phyloP scores from a whole-genome alignment of 768 basidiomycete genomes.

The Suillus clintonianus region DNA sequence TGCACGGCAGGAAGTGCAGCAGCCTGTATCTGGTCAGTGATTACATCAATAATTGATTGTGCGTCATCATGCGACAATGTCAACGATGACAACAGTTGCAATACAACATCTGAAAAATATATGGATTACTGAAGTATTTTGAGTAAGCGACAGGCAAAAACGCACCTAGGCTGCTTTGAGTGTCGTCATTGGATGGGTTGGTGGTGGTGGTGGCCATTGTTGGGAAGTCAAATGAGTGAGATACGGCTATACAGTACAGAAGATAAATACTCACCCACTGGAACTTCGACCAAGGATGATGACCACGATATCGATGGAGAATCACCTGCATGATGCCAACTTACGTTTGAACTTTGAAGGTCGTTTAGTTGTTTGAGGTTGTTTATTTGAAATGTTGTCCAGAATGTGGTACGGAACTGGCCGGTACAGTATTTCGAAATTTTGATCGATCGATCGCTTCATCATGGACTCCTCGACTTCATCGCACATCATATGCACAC shows the following conservation, averaged over 20 bases:
- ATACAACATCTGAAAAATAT: not conserved
- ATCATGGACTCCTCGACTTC: not conserved
- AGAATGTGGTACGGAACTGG: too few relatives aligned
- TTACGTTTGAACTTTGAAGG: too few relatives aligned
- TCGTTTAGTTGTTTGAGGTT: too few relatives aligned
- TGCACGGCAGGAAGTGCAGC: not conserved
- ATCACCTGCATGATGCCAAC: too few relatives aligned
- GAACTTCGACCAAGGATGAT: not conserved
- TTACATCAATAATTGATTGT: not conserved
- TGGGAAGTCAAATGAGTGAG: not conserved
- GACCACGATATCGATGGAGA: too few relatives aligned
- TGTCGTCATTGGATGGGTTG: not conserved
- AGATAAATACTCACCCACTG: not conserved
- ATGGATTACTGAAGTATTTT: not conserved
- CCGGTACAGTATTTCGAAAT: not conserved
- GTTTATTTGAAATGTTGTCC: too few relatives aligned
- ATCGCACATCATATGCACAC: too few relatives aligned
- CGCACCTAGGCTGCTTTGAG: not conserved
- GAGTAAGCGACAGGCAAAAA: not conserved
- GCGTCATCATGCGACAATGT: not conserved
- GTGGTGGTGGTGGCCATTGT: not conserved
- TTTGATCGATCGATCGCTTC: not conserved
- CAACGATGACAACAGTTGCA: not conserved
- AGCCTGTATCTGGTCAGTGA: not conserved
- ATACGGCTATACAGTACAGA: not conserved